These are phyloP conservation scores for Clathrus columnatus DNA, from an alignment of 768 basidiomycete species.

Conservation along the genomic window DNA sequence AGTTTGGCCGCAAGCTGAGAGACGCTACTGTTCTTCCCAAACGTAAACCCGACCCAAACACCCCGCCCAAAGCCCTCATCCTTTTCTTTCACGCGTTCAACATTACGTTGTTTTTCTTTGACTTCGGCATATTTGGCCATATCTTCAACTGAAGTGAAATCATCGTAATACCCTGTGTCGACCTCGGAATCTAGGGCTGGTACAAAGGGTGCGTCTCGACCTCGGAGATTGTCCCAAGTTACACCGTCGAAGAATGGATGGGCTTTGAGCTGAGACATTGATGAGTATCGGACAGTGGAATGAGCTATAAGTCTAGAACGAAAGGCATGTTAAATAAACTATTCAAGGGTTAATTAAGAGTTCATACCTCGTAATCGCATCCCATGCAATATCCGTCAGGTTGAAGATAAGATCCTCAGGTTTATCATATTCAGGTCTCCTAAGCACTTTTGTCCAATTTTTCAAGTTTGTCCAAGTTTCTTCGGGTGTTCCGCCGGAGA, in stretches of 20 bases:
- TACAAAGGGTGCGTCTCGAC: conserved; percentile 78
- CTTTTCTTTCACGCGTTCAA: conserved; percentile 85
- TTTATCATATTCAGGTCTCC: conserved; percentile 91
- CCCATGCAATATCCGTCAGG: conserved; percentile 88
- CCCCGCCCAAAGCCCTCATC: conserved; percentile 64
- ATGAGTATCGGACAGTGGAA: conserved; percentile 68
- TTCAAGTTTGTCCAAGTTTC: conserved; percentile 99
- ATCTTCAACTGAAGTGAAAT: conserved; percentile 80
- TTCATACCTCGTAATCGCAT: conserved; percentile 74
- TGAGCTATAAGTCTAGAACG: conserved; percentile 72
- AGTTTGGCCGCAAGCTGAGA: conserved; percentile 46
- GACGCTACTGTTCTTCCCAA: conserved; percentile 61
- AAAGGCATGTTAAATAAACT: not conserved
- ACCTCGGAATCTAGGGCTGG: conserved; percentile 90
- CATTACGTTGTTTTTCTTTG: conserved; percentile 91
- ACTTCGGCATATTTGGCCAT: conserved; percentile 99
- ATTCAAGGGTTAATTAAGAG: not conserved
- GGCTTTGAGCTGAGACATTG: conserved; percentile 57
- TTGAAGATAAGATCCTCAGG: conserved; percentile 97
- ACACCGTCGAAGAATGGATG: conserved; percentile 79
- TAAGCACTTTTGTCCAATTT: conserved; percentile 90
- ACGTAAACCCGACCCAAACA: conserved; percentile 89
- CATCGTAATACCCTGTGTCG: conserved; percentile 93
- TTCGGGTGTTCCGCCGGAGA: conserved; percentile 90
- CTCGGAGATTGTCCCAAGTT: conserved; percentile 74